phyloP scores from a whole-genome alignment of 2,329 filamentous ascomycete genomes.

The Pseudomassariella vexata region DNA sequence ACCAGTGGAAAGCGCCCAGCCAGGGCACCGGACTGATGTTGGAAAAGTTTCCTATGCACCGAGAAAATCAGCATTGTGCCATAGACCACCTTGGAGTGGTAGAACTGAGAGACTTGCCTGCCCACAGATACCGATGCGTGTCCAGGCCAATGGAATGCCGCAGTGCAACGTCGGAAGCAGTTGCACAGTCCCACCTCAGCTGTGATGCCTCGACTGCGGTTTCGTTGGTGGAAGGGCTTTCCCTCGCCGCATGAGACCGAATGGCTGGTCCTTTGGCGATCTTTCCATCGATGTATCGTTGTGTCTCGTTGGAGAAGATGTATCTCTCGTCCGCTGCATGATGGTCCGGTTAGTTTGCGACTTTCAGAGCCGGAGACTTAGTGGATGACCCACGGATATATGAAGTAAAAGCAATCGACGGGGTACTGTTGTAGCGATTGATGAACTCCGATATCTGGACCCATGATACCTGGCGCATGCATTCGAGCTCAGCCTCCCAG shows the following conservation, averaged over 20 bases:
- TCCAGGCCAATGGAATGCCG: slow-evolving; percentile 2
- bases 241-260: background rate
- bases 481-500: slow-evolving; percentile 1
- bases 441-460: slow-evolving; percentile 1
- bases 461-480: slow-evolving; percentile 2
- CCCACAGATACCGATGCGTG: slow-evolving; percentile 2
- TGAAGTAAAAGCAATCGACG: background rate
- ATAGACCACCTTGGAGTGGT: too few relatives aligned
- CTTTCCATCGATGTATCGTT: background rate
- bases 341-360: too few relatives aligned
- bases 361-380: too few relatives aligned
- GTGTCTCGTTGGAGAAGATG: slow-evolving; percentile 1
- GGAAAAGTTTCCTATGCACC: slow-evolving; percentile 4
- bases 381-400: slow-evolving; percentile 1
- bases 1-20: slow-evolving; percentile 4
- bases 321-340: slow-evolving; percentile 4
- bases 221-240: slow-evolving; percentile 1
- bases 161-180: background rate
- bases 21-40: slow-evolving; percentile 5
- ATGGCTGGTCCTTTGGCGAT: background rate
- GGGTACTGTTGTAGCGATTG: background rate
- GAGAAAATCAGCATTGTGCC: too few relatives aligned
- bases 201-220: background rate
- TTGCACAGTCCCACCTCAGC: background rate
- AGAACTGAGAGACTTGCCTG: background rate